These are phyloP conservation scores for Hypoxylon sp. DNA, from an alignment of 2,329 filamentous ascomycete genomes.

Conservation along the genomic window DNA sequence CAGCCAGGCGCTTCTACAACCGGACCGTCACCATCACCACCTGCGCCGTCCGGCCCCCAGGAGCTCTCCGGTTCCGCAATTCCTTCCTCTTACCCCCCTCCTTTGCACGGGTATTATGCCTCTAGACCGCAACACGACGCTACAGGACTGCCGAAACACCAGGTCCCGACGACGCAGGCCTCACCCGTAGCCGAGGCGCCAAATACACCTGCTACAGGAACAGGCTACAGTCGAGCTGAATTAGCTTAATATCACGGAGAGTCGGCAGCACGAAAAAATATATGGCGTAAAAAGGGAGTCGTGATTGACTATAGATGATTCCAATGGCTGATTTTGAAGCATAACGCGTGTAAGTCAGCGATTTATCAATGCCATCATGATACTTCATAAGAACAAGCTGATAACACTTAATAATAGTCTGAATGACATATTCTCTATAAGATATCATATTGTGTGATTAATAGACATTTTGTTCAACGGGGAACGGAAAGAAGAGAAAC, in stretches of 20 bases:
- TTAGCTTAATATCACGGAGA: constrained; percentile 18
- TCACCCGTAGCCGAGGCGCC: constrained; percentile 25
- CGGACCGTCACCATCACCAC: constrained; percentile 16
- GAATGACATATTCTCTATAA: not conserved
- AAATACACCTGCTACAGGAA: constrained; percentile 31
- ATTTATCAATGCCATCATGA: not conserved
- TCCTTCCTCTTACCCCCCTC: constrained; percentile 9
- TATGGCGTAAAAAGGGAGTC: not conserved
- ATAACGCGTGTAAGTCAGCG: not conserved
- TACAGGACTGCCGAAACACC: constrained; percentile 12
- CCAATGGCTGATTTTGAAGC: not conserved
- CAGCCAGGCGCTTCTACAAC: constrained; percentile 1
- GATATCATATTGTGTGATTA: not conserved
- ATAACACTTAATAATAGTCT: not conserved
- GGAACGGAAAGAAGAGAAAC: not conserved
- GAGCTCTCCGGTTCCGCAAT: constrained; percentile 27
- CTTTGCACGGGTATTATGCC: constrained; percentile 3
- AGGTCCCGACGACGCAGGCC: constrained; percentile 20
- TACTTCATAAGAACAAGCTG: not conserved
- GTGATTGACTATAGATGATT: not conserved
- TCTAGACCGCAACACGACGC: constrained; percentile 5
- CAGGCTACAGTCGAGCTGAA: constrained; percentile 40
- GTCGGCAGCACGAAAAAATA: not conserved
- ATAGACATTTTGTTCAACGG: not conserved
- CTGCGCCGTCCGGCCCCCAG: constrained; percentile 23